Base-by-base conservation (phyloP, 495 filamentous ascomycete genomes). In the Penicillium alfredii region DNA sequence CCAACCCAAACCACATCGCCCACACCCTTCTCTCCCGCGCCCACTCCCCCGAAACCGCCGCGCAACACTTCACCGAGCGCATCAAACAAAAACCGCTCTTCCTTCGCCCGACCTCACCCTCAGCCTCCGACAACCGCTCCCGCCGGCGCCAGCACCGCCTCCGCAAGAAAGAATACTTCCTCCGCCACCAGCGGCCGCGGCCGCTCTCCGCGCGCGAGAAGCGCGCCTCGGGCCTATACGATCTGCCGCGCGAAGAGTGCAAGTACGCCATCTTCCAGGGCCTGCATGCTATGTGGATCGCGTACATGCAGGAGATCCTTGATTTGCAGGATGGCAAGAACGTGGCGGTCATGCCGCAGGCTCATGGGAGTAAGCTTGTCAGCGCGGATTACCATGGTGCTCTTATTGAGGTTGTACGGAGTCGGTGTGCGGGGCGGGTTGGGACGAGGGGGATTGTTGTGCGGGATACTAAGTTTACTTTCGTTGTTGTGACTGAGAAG, bases 381-480 rank as follows among this genome's bases (percentile, higher is more conserved):
- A 84, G 81, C 51, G 87, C 87, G 23, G 92, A 98, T 59, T 93
- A 81, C 48, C 92, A 96, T 58, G 92, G 92, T 0, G 88, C 90
- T 11, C 66, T 79, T 56, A 56, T 96, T 9, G 80, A 88, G 71
- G 84, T 97, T 19, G 83, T 90, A 40, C 63, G 89, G 40, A 86
- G 85, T 58, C 54, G 76, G 32, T 94, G 86, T 66, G 76, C 81
- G 26, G 77, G 82, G 26, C 66, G 89, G 36, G 92, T 98, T 4
- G 90, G 92, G 0, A 51, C 88, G 28, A 76, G 64, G 47, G 92
- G 92, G 9, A 88, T 96, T 53, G 84, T 96, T 49, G 75, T 94
- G 12, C 79, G 85, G 55, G 92, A 98, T 67, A 79, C 83, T 19
- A 88, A 81, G 58, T 87, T 83, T 57, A 77, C 79, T 8, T 92